Base-by-base conservation (phyloP, 768 basidiomycete species). In the Dioszegia hungarica region DNA sequence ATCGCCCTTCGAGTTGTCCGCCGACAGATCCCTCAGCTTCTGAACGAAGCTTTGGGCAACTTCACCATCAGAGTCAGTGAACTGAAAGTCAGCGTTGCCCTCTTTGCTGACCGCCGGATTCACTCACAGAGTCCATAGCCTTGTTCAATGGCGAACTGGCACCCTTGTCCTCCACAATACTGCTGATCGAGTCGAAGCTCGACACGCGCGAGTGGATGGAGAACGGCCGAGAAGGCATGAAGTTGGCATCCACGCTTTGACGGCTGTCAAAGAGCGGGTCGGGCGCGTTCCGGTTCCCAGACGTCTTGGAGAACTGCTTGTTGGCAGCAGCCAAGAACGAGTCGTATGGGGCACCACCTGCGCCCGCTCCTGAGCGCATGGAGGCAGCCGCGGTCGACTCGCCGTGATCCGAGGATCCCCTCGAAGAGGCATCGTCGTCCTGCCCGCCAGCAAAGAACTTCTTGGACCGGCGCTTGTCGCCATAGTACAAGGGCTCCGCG, bases 21-120 rank as follows among this genome's bases (percentile, higher is more conserved):
- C 80, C 40, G 82, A 85, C 56, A 94, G 81, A 55, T 72, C 71
- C 70, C 90, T 87, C 37, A 95, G 77, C 74, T 87, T 90, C 67
- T 88, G 84, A 9, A 91, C 88, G 76, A 94, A 95, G 54, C 89
- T 86, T 33, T 86, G 83, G 10, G 90, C 88, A 47, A 95, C 91
- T 44, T 89, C 89, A 33, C 92, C 92, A 73, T 94, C 90, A 0
- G 89, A 81, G 74, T 94, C 92, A 20, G 92, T 94, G 77, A 95
- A 95, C 87, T 91, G 43, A 14, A n/a, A n/a, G n/a, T n/a, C n/a
- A n/a, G n/a, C n/a, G n/a, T n/a, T n/a, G n/a, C n/a, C n/a, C n/a
- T n/a, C n/a, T n/a, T n/a, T n/a, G n/a, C n/a, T n/a, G n/a, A 25
- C 20, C 17, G 19, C 28, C 20, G 37, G 17, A 25, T 31, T 43